phyloP scores from a whole-genome alignment of 345 rosid genomes.

The Moricandia moricandioides region DNA sequence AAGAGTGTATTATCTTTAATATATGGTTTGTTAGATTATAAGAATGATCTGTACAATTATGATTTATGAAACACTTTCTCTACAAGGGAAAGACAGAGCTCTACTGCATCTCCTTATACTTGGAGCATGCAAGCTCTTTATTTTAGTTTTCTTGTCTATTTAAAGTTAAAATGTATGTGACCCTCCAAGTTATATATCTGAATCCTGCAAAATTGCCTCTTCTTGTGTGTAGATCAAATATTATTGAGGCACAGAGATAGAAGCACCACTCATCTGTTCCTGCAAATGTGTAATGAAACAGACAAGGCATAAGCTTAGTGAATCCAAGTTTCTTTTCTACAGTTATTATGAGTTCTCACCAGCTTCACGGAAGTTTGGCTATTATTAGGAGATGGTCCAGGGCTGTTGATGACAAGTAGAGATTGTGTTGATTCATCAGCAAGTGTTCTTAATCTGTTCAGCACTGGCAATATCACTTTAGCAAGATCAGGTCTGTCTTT shows the following conservation, averaged over 20 bases:
- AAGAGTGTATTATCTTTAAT: not conserved
- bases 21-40: not conserved
- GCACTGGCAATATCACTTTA: constrained; percentile 60
- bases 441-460: constrained; percentile 61
- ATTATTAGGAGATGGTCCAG: constrained; percentile 28
- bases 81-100: constrained; percentile 11
- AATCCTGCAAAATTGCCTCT: not conserved
- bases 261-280: constrained; percentile 34
- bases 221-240: not conserved
- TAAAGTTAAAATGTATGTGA: not conserved
- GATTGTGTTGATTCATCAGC: constrained; percentile 53
- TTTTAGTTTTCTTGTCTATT: not conserved
- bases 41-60: constrained; percentile 15
- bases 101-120: not conserved
- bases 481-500: constrained; percentile 86
- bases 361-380: constrained; percentile 41
- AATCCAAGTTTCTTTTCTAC: not conserved
- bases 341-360: constrained; percentile 33
- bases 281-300: not conserved
- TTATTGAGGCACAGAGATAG: constrained; percentile 31
- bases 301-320: not conserved
- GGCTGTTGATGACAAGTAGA: constrained; percentile 4
- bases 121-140: not conserved
- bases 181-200: not conserved
- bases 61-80: constrained; percentile 17